Percentiles rank a stretch among this genome's conserved stretches.
phyloP scores from a whole-genome alignment of 495 filamentous ascomycete genomes.

The Talaromyces wortmannii region DNA sequence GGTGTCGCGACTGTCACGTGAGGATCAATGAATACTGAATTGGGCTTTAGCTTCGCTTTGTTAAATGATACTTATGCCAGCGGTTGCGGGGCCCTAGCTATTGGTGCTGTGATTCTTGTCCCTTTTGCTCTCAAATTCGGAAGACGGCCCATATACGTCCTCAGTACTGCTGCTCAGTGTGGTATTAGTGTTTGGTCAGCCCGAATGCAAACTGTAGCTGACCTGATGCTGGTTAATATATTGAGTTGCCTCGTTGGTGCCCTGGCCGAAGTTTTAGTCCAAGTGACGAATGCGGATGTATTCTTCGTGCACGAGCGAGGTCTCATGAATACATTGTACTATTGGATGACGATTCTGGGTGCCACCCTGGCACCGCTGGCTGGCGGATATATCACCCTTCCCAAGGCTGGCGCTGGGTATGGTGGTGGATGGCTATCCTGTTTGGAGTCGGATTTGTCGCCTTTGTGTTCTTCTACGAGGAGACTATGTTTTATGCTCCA shows the following conservation, averaged over 20 bases:
- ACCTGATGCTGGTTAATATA: conserved; percentile 24
- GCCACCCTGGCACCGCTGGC: too few species aligned
- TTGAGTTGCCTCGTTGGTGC: conserved; percentile 29
- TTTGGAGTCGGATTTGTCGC: not conserved
- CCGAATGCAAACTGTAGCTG: conserved; percentile 18
- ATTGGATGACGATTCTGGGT: too few species aligned
- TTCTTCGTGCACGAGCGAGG: too few species aligned
- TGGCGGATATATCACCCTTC: too few species aligned
- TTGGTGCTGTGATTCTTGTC: conserved; percentile 36
- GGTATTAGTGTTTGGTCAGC: conserved; percentile 31
- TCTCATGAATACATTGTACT: too few species aligned
- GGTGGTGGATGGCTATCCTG: not conserved
- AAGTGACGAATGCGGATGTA: conserved; percentile 39
- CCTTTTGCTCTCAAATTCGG: conserved; percentile 41
- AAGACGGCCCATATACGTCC: conserved; percentile 34
- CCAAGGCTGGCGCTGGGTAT: too few species aligned
- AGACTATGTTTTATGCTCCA: too few species aligned
- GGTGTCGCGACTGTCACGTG: too few species aligned
- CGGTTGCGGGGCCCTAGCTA: conserved; percentile 25
- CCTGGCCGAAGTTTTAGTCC: conserved; percentile 34
- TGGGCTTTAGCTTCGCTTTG: conserved; percentile 23
- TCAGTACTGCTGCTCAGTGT: conserved; percentile 25
- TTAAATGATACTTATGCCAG: conserved; percentile 31
- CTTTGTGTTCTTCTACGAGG: not conserved
- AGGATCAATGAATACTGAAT: conserved; percentile 28